Evolutionary conservation across 176 grass and related monocot genomes (phyloP), one percentile per base, ranked within the genome.

Genomic region (Hordeum marinum): DNA sequence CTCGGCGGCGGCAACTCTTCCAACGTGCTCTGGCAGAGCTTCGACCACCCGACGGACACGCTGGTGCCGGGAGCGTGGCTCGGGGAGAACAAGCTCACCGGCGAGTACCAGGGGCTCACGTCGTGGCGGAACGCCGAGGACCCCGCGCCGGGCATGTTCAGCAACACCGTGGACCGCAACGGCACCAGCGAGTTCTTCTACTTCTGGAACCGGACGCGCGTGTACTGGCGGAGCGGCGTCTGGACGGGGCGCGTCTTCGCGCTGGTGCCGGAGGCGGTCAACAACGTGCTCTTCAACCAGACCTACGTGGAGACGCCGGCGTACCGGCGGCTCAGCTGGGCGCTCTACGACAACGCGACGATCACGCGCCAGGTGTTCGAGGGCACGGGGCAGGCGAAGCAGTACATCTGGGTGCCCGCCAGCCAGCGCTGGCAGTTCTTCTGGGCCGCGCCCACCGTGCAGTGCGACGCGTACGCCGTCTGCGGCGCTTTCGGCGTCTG

Each of bases 61-160:
- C 88, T 63, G 83, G 68, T 92, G 12, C 83, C 87, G 2, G 87
- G 76, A 15, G 90, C 83, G 12, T 89, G 85, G 84, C 75, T 92
- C 12, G 90, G 87, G 6, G 25, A 83, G 29, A 26, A 92, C 63
- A 89, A 89, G 69, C 14, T 32, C 13, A 80, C 72, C 1, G 83
- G 79, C 20, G 62, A 42, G 48, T 82, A 83, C 29, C 83, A 77
- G 68, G n/a, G 69, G 73, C 80, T 92, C 15, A 68, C 67, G 42
- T 86, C 87, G 11, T 92, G 90, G 87, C 88, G 76, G 39, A 84
- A 86, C 77, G 61, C 71, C 2, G 77, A 84, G n/a, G 77, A 92
- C 84, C 90, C 90, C 0, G 60, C 86, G 4, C 86, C 86, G 1
- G 87, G 90, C 7, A 54, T 76, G 21, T 89, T 86, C 68, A 24